Percentiles rank a stretch among this genome's conserved stretches.
phyloP scores from a whole-genome alignment of 2,329 filamentous ascomycete species.

The Drechslera avenae region DNA sequence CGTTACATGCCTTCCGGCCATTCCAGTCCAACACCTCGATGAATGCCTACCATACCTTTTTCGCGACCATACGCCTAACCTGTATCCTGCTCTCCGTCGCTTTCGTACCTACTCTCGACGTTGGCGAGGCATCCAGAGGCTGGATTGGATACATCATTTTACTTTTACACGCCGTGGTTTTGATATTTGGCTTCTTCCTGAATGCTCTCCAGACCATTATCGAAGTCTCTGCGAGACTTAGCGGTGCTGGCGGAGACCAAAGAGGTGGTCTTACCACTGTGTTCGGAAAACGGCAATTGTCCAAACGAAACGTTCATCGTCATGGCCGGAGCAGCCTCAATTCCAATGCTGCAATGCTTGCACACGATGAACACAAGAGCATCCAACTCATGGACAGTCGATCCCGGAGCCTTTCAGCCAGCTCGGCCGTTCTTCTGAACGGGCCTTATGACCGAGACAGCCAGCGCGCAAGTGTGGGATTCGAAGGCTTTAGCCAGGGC shows the following conservation, averaged over 20 bases:
- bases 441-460: constrained; percentile 51
- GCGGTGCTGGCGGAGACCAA: constrained; percentile 78
- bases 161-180: constrained; percentile 79
- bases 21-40: constrained; percentile 93
- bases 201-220: constrained; percentile 89
- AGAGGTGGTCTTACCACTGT: constrained; percentile 83
- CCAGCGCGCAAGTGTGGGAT: constrained; percentile 55
- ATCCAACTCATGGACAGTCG: constrained; percentile 59
- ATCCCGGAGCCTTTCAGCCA: constrained; percentile 65
- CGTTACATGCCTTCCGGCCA: constrained; percentile 85
- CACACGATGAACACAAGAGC: constrained; percentile 69
- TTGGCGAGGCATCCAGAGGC: constrained; percentile 79
- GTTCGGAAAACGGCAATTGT: constrained; percentile 88
- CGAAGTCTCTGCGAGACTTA: constrained; percentile 81
- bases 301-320: constrained; percentile 69
- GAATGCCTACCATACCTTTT: constrained; percentile 92
- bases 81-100: constrained; percentile 62
- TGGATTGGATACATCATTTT: constrained; percentile 96
- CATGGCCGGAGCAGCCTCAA: constrained; percentile 78
- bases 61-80: constrained; percentile 76
- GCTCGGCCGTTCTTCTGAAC: constrained; percentile 66
- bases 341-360: constrained; percentile 81
- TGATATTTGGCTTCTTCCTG: constrained; percentile 91
- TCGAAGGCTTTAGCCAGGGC: constrained; percentile 60
- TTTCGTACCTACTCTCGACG: constrained; percentile 81